Base-by-base conservation (phyloP, 1,284 basidiomycete genomes). In the Apiotrichum sp. region DNA sequence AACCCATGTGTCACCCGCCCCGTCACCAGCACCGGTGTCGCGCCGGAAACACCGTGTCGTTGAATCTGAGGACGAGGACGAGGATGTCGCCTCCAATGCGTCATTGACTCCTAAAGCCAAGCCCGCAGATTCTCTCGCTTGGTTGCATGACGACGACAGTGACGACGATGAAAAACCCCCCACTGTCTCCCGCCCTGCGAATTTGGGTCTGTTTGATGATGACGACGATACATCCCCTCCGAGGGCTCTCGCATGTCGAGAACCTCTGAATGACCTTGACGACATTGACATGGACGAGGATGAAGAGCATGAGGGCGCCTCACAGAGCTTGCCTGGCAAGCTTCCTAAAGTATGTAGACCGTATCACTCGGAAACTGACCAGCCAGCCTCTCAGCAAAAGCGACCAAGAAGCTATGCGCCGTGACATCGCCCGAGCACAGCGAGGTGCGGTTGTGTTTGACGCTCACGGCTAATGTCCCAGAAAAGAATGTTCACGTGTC, bases 351-450 rank as follows among this genome's bases (percentile, higher is more conserved):
- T 41, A 41, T 14, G n/a, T 41, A 7, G n/a, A 13, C n/a, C 40
- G 2, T 13, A 11, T 7, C 40, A 7, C 11, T 13, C 5, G 36
- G 36, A 9, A 38, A 38, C 39, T 38, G 5, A 39, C 32, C 5
- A n/a, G 2, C 1, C 34, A 71, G 68, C 58, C 63, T 10, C 56
- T 68, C 7, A 70, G 60, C 52, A 67, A 68, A 56, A 56, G 55
- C n/a, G 70, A 73, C 11, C 44, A 36, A 14, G 51, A 62, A 41
- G 36, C 53, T 14, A 62, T 68, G 58, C 53, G 61, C 6, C 62
- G 60, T 14, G 71, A 71, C 39, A 61, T 71, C 31, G 66, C 65
- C 3, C 52, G 64, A 13, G 66, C 64, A 1, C 40, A 62, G 6
- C 53, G 68, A 57, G 62, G 69, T 70, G 31, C 11, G 40, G 40